Percentiles rank a stretch among this genome's conserved stretches.
Conservation (phyloP, 345 rosid species). For the Aurinia saxatilis region DNA sequence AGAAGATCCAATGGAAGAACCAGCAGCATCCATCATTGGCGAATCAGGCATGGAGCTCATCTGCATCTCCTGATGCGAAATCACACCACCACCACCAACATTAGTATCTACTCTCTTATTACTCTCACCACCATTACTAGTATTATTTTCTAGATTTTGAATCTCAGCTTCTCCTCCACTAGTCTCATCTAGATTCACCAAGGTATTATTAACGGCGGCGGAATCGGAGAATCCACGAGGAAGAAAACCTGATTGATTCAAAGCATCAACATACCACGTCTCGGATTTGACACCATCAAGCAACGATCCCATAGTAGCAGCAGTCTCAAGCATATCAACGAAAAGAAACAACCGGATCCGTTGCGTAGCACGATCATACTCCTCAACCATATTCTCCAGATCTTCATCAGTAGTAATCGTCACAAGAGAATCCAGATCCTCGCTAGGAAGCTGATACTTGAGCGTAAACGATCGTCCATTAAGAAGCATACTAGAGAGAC, state of each 20-base stretch:
- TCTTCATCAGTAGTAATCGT: constrained; percentile 73
- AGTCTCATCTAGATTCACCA: constrained; percentile 48
- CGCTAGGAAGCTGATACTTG: constrained; percentile 81
- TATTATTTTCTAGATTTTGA: constrained; percentile 12
- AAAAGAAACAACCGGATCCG: constrained; percentile 66
- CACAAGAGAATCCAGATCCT: constrained; percentile 84
- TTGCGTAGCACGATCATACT: constrained; percentile 50
- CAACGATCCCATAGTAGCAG: constrained; percentile 64
- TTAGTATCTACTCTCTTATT: constrained; percentile 28
- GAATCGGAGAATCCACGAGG: constrained; percentile 67
- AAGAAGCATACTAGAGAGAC: constrained; percentile 62
- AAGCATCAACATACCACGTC: constrained; percentile 80
- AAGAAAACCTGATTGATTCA: constrained; percentile 55
- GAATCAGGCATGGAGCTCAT: constrained; percentile 49
- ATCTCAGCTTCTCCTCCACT: constrained; percentile 18
- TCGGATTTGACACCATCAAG: constrained; percentile 64
- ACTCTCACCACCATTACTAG: constrained; percentile 21
- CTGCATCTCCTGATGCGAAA: constrained; percentile 38
- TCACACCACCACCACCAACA: not conserved
- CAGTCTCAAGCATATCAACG: constrained; percentile 60
- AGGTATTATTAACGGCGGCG: constrained; percentile 36
- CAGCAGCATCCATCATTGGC: constrained; percentile 45
- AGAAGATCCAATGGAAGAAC: constrained; percentile 53
- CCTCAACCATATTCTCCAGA: constrained; percentile 79
- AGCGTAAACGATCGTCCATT: constrained; percentile 57